Evolutionary conservation across 108 stramenopile genomes (phyloP), one percentile per base, ranked within the genome.

Genomic region (Skeletonema tropicum): DNA sequence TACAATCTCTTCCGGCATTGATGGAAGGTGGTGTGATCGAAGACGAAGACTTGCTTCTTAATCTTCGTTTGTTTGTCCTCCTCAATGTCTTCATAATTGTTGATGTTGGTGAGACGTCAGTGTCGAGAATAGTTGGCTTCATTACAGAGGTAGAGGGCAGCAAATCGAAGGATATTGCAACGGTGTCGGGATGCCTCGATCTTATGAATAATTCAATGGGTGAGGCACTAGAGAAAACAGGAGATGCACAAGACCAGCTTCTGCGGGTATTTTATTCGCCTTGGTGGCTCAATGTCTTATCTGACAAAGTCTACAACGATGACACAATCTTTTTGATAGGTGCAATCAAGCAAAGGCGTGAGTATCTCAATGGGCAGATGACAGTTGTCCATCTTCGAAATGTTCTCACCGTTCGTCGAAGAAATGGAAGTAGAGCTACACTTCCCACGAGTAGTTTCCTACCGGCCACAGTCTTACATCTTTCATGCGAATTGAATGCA

Each of bases 351-450:
- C 4, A 17, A 10, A 29, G 23, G 29, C 31, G 23, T 23, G 23
- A 23, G 23, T 55, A 46, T 39, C 62, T 71, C 41, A 45, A 62
- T 4, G 41, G 48, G 31, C 60, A 71, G 21, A 71, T 15, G 30
- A 46, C 52, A 71, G 71, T 71, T 14, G 60, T 71, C 6, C 60
- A 63, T 35, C 45, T 71, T 3, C 39, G 71, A 49, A 71, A 62
- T 71, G 32, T 42, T 71, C 15, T 32, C 32, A 46, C 23, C 23
- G 2, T 23, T 21, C 48, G n/a, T 23, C 23, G 21, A 45, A 2
- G 1, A 55, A 55, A 55, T 9, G 23, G 19, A 10, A 55, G 9
- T 8, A 23, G 23, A 23, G 9, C 52, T n/a, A 9, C 23, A 21
- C 23, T 55, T 8, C 52, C 52, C 23, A 55, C 52, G 9, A 55